Percentiles rank a stretch among this genome's conserved stretches.
phyloP scores from a whole-genome alignment of 768 basidiomycete species.

The Strobilomyces dryophilus region DNA sequence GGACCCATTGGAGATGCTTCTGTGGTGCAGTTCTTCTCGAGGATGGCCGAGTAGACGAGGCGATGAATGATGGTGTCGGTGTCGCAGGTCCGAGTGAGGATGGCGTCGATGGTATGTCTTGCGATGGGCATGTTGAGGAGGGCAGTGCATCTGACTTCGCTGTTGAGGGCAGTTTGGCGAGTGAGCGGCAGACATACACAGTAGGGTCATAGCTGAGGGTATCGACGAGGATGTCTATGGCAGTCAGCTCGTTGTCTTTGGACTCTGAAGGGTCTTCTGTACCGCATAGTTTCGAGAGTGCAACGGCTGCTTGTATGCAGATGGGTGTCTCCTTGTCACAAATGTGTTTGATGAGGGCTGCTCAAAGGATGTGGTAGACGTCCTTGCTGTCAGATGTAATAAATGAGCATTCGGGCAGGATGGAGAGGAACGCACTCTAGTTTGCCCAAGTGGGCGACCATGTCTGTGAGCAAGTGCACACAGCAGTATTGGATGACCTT shows the following conservation, averaged over 20 bases:
- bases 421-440: constrained; percentile 60
- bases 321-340: constrained; percentile 76
- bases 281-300: constrained; percentile 76
- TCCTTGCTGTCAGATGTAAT: constrained; percentile 55
- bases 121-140: constrained; percentile 67
- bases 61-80: constrained; percentile 71
- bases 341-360: constrained; percentile 63
- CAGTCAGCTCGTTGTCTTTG: constrained; percentile 42
- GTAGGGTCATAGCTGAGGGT: constrained; percentile 69
- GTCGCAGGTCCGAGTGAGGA: constrained; percentile 79
- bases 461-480: constrained; percentile 67
- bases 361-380: constrained; percentile 58
- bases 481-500: constrained; percentile 82
- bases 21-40: constrained; percentile 40
- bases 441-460: constrained; percentile 76
- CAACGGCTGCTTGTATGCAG: constrained; percentile 75
- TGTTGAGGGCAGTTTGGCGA: constrained; percentile 25
- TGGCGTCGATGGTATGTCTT: constrained; percentile 50
- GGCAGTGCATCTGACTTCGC: constrained; percentile 83
- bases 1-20: constrained; percentile 42
- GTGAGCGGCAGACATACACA: constrained; percentile 46
- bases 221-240: constrained; percentile 61
- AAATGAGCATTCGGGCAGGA: neutral
- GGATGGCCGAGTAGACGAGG: constrained; percentile 60
- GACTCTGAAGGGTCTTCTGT: constrained; percentile 61